Conservation (phyloP, 495 filamentous ascomycete genomes). For the Glonium stellatum region DNA sequence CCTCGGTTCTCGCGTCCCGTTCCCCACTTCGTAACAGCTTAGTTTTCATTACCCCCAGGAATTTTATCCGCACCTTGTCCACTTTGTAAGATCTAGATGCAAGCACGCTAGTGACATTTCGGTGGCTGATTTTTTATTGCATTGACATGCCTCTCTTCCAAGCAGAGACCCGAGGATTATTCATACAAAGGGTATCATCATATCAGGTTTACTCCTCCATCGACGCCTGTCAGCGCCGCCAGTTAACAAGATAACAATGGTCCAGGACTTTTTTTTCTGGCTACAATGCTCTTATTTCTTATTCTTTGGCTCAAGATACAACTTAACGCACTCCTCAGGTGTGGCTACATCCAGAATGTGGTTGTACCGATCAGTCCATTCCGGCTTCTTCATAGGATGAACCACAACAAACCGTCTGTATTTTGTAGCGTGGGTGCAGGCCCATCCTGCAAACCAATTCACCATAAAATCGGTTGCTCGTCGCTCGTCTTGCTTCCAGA, state of each 20-base stretch:
- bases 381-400: neutral
- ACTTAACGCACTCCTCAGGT: neutral
- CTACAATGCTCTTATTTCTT: neutral
- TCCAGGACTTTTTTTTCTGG: neutral
- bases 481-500: slow-evolving; percentile 2
- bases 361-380: slow-evolving; percentile 1
- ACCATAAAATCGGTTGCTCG: slow-evolving; percentile 3
- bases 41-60: neutral
- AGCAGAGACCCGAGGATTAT: neutral
- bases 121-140: neutral
- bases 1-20: neutral
- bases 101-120: no score
- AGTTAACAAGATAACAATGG: neutral
- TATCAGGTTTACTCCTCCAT: neutral
- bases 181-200: neutral
- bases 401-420: slow-evolving; percentile 5
- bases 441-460: slow-evolving; percentile 4
- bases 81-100: no score
- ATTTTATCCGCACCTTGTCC: no score
- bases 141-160: neutral
- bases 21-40: neutral
- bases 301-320: neutral
- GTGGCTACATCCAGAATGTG: neutral
- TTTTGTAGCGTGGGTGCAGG: neutral
- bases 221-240: neutral